Evolutionary conservation across 495 filamentous ascomycete species (phyloP).

Genomic region (Acidomyces sp.): DNA sequence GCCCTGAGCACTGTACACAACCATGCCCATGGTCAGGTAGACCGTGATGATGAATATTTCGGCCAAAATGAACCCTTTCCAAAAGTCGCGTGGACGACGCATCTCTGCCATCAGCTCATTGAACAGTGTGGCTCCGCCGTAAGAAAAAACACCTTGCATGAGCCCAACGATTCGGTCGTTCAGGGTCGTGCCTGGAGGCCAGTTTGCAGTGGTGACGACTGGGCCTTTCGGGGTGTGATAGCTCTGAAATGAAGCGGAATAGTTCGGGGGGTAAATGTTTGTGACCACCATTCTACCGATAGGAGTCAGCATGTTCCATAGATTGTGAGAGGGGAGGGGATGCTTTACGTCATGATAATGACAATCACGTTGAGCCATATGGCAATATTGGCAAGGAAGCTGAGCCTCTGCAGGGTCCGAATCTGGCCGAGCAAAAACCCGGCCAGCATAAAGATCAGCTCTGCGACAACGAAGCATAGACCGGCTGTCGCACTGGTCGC

Average conservation of each 20-base stretch:
- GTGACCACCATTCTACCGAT: slow-evolving; percentile 5
- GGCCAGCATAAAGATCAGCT: slow-evolving; percentile 34
- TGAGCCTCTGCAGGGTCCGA: slow-evolving; percentile 40
- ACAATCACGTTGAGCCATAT: slow-evolving; percentile 45
- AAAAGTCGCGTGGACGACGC: slow-evolving; percentile 17
- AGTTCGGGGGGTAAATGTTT: slow-evolving; percentile 9
- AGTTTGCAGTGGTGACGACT: slow-evolving; percentile 1
- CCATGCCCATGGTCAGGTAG: slow-evolving; percentile 17
- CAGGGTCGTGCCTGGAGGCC: slow-evolving; percentile 1
- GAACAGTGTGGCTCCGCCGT: slow-evolving; percentile 19
- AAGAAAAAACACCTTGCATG: slow-evolving; percentile 14
- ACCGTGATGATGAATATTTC: slow-evolving; percentile 16
- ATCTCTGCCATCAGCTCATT: slow-evolving; percentile 21
- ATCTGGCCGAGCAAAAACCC: slow-evolving; percentile 41
- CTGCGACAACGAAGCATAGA: slow-evolving; percentile 31
- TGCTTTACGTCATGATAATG: slow-evolving; percentile 28
- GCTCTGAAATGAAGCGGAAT: background rate
- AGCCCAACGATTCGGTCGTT: slow-evolving; percentile 7
- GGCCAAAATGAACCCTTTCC: slow-evolving; percentile 17
- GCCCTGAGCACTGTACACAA: slow-evolving; percentile 17
- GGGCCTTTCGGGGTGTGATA: slow-evolving; percentile 1
- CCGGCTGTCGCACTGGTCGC: background rate
- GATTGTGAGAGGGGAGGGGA: background rate
- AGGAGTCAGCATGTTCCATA: background rate
- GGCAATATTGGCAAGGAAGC: slow-evolving; percentile 44